phyloP scores from a whole-genome alignment of 495 filamentous ascomycete genomes.

The Chaetomidium leptoderma region DNA sequence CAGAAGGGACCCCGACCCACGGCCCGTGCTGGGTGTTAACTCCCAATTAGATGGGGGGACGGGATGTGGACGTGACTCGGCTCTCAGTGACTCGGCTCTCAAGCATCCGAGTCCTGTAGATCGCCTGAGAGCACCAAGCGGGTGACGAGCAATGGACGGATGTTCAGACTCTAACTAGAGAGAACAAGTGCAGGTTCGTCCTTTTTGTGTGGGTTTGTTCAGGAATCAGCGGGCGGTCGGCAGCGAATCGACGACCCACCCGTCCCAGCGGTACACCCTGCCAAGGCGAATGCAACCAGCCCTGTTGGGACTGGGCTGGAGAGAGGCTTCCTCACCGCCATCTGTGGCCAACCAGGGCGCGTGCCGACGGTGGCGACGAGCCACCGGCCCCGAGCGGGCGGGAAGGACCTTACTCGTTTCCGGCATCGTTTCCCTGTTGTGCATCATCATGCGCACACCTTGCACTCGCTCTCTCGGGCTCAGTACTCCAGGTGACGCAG shows the following conservation, averaged over 20 bases:
- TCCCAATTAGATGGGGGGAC: too few relatives aligned
- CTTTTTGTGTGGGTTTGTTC: not conserved
- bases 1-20: too few relatives aligned
- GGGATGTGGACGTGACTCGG: too few relatives aligned
- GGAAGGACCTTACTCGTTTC: not conserved
- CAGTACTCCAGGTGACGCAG: too few relatives aligned
- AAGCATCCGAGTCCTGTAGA: too few relatives aligned
- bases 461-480: too few relatives aligned
- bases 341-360: slow-evolving; percentile 8
- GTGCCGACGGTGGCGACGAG: not conserved
- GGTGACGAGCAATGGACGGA: too few relatives aligned
- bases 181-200: not conserved
- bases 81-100: too few relatives aligned
- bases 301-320: slow-evolving; percentile 10
- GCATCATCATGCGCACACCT: not conserved
- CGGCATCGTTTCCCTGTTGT: not conserved
- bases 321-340: slow-evolving; percentile 6
- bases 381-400: not conserved
- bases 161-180: too few relatives aligned
- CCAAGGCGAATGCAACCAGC: slow-evolving; percentile 16
- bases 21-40: too few relatives aligned
- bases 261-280: not conserved
- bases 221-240: not conserved
- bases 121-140: too few relatives aligned
- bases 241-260: not conserved